Evolutionary conservation across 371 early-diverging fungal species (phyloP), one percentile per base, ranked within the genome.

Genomic region (Chytridium lagenaria): DNA sequence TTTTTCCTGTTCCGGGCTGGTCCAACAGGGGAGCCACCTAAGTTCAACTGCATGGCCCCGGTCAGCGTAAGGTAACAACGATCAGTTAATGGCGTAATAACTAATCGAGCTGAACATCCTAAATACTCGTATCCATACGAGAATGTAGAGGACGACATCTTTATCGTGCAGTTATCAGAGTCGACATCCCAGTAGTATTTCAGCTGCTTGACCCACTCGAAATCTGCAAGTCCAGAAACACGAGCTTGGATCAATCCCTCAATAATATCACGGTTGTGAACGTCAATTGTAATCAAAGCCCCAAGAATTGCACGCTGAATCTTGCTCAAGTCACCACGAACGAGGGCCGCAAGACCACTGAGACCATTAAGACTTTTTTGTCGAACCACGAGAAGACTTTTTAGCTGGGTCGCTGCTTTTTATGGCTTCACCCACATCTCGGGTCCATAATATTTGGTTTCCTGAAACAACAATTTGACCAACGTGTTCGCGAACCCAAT

Each of bases 1-100:
- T 88, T 73, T 90, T 90, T 59, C 88, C 88, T 15, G 88, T 87
- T 2, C 88, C 88, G 10, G n/a, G 87, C 87, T 26, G 85, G 84
- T 7, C 90, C 90, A 39, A 86, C 81, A 10, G 87, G 87, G 5
- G 84, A 84, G 0, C 87, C 87, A 15, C 87, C 87, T 2, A 87
- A 76, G 69, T 87, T 85, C 0, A 87, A 73, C 64, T 87, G 84
- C 77, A 87, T 80, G 2, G 87, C 87, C 1, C 87, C 85, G 3
- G 87, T 85, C 28, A 87, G 71, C 0, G 87, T 87, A 19, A 87
- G 72, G 70, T 85, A 87, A 67, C 87, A 87, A 22, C 87, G 70
- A 71, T 87, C 87, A 2, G 87, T 87, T 49, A 87, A 74, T 7
- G 87, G 87, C 12, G 87, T 87, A 51, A 87, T 87, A 39, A 87